Conservation (phyloP, 257 asterid species). For the Solanum gracilifrons region DNA sequence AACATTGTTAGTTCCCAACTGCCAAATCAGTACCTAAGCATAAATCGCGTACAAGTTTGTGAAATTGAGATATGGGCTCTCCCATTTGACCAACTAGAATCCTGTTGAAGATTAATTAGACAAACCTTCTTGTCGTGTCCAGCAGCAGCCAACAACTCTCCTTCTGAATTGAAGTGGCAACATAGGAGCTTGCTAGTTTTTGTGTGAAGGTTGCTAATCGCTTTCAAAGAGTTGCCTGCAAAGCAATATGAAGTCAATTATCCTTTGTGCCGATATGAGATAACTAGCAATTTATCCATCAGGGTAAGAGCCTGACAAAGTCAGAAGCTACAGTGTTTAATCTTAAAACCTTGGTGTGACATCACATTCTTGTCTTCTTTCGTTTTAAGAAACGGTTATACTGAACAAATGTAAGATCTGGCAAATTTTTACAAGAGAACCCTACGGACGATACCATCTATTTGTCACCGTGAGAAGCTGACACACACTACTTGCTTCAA, state of each 20-base stretch:
- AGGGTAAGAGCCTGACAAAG: background rate
- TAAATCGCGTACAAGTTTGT: background rate
- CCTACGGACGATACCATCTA: background rate
- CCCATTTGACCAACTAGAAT: background rate
- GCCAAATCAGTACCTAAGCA: slow-evolving; percentile 25
- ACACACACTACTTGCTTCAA: background rate
- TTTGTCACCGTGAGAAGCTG: background rate
- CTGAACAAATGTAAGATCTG: background rate
- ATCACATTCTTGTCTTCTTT: background rate
- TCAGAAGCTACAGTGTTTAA: background rate
- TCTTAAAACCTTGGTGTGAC: background rate
- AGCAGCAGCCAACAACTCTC: slow-evolving; percentile 36
- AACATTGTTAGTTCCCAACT: slow-evolving; percentile 2
- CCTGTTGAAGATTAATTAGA: background rate
- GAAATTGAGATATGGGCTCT: background rate
- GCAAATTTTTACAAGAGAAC: background rate
- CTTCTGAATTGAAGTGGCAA: slow-evolving; percentile 34
- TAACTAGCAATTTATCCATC: background rate
- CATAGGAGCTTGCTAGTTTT: slow-evolving; percentile 27
- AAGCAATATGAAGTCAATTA: background rate
- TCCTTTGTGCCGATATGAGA: background rate
- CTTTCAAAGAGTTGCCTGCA: slow-evolving; percentile 25
- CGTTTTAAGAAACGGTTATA: background rate
- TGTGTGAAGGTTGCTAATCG: slow-evolving; percentile 10
- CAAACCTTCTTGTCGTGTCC: slow-evolving; percentile 46